Evolutionary conservation across 805 yeast species (phyloP), one percentile per base, ranked within the genome.

Genomic region (Candida dajiaensis): DNA sequence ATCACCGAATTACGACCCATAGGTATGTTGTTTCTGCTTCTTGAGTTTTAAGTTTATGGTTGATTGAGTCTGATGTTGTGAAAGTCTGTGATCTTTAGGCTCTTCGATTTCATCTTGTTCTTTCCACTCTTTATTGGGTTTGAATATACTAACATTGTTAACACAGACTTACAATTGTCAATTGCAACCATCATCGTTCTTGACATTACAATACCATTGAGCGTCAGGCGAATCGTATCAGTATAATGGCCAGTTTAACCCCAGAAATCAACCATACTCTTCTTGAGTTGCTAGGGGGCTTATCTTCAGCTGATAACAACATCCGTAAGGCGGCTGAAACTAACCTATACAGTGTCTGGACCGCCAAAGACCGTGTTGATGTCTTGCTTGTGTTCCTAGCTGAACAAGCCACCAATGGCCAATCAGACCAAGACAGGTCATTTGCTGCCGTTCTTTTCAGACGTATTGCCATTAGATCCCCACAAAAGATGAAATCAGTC

Each of bases 361-460:
- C 83, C 22, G 74, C 73, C 16, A 66, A 73, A 38, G 81, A 78
- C 31, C 80, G 81, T 47, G 85, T 87, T 40, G 90, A 84, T 53
- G 64, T 81, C 48, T 69, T 92, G 40, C 71, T 92, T 49, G 71
- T 84, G 3, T 94, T 88, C 56, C 73, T 92, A 42, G 89, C 96
- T 4, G 86, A 85, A 62, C 90, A 84, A 57, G 81, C 96, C 4
- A 74, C 82, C 4, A 59, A 57, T 31, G 87, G 90, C 11, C 68
- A 72, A n/a, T 75, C 76, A 52, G 81, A 81, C 41, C 71, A 76
- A n/a, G 65, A 76, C 6, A 71, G 78, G 48, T 79, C 92, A 0
- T 82, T 89, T 58, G 74, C 94, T 15, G 95, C 97, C 3, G 97
- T 94, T 25, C 68, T 94, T 48, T 88, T 94, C 64, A 77, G 99